Conservation (phyloP, 192 early-diverging fungal species). For the Coemansia sp. region DNA sequence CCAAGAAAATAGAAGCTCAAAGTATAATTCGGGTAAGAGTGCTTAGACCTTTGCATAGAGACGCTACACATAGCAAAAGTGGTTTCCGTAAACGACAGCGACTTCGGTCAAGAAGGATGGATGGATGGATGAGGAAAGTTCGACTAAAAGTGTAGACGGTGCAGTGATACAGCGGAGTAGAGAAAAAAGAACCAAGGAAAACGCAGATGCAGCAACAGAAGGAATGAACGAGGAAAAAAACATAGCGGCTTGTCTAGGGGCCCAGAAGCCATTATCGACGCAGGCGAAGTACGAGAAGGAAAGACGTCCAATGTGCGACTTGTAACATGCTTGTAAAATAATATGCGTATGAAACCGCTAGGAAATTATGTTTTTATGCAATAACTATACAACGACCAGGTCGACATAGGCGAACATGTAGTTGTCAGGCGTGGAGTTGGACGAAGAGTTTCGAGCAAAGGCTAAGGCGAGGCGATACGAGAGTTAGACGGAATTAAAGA, state of each 20-base stretch:
- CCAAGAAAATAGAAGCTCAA: too few species aligned
- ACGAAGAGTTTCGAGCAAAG: too few species aligned
- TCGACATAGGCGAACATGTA: too few species aligned
- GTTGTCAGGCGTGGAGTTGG: too few species aligned
- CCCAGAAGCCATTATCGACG: not conserved
- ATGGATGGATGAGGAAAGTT: not conserved
- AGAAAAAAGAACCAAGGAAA: not conserved
- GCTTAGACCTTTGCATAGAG: not conserved
- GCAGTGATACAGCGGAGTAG: not conserved
- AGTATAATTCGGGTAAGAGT: too few species aligned
- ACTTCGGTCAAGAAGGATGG: not conserved
- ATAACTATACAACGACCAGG: too few species aligned
- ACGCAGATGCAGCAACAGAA: slow-evolving; percentile 6
- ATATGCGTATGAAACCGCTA: too few species aligned
- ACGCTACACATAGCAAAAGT: not conserved
- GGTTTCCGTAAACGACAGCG: not conserved
- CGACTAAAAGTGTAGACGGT: not conserved
- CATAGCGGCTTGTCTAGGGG: not conserved
- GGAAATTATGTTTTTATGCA: too few species aligned
- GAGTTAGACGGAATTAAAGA: too few species aligned
- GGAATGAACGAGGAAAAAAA: not conserved
- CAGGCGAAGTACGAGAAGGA: not conserved
- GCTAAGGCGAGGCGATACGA: too few species aligned
- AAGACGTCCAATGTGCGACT: not conserved
- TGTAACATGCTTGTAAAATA: not conserved